Conservation (phyloP, 441 rosid species). For the Erodium moschatum region DNA sequence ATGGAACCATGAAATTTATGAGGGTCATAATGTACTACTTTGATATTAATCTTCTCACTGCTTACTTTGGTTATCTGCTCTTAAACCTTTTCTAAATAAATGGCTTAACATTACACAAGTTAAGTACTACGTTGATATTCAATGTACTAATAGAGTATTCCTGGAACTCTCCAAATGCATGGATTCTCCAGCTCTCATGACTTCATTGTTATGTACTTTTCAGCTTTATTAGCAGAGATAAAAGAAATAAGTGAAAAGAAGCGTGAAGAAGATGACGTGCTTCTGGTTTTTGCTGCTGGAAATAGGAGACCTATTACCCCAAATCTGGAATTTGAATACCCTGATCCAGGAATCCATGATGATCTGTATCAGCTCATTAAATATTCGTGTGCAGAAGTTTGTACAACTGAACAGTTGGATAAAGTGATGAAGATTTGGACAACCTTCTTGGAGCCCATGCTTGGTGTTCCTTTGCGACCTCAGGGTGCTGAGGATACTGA, state of each 20-base stretch:
- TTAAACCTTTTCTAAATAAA: neutral
- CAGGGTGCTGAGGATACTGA: constrained; percentile 80
- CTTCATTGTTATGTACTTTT: constrained; percentile 22
- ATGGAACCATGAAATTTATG: constrained; percentile 7
- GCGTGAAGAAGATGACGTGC: constrained; percentile 65
- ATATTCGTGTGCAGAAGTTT: constrained; percentile 89
- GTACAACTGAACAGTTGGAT: constrained; percentile 80
- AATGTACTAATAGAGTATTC: constrained; percentile 6
- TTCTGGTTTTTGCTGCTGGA: constrained; percentile 84
- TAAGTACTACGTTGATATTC: neutral
- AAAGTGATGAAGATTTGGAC: constrained; percentile 92
- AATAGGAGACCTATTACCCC: constrained; percentile 57
- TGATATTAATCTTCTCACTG: constrained; percentile 5
- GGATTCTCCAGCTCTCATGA: constrained; percentile 16
- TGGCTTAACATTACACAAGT: neutral
- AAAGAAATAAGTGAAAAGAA: constrained; percentile 82
- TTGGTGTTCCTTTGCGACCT: constrained; percentile 77
- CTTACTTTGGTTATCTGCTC: neutral
- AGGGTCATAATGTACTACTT: neutral
- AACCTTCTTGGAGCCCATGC: constrained; percentile 73
- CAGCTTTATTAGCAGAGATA: constrained; percentile 82
- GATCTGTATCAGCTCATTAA: constrained; percentile 89
- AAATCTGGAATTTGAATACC: constrained; percentile 69
- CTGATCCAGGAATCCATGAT: constrained; percentile 79
- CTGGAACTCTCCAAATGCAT: neutral